Evolutionary conservation across 257 asterid species (phyloP).

Genomic region (Perilla frutescens): DNA sequence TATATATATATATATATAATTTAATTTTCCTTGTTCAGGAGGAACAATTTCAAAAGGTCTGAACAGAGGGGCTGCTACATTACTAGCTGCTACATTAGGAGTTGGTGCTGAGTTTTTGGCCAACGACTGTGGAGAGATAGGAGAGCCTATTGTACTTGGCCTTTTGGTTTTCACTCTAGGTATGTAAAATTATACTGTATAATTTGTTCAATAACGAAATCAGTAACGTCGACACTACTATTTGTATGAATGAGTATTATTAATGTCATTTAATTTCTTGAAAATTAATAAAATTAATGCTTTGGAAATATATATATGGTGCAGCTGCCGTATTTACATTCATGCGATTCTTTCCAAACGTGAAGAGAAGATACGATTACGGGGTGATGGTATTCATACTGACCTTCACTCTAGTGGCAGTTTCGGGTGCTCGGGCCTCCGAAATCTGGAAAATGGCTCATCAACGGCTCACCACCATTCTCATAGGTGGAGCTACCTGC

Average conservation of each 20-base stretch:
- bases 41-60: constrained; percentile 66
- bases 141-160: constrained; percentile 68
- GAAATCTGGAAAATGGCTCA: constrained; percentile 55
- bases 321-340: constrained; percentile 60
- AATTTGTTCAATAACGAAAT: no score
- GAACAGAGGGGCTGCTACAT: constrained; percentile 68
- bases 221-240: no score
- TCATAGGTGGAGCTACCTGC: constrained; percentile 65
- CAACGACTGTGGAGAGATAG: constrained; percentile 53
- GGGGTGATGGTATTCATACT: constrained; percentile 70
- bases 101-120: constrained; percentile 72
- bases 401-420: constrained; percentile 67
- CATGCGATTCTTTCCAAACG: constrained; percentile 55
- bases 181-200: constrained; percentile 7
- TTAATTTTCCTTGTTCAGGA: constrained; percentile 39
- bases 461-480: constrained; percentile 59
- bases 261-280: no score
- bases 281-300: no score
- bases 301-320: not conserved
- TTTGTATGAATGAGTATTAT: no score
- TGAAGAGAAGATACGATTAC: constrained; percentile 68
- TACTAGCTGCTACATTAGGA: constrained; percentile 62
- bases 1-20: no score
- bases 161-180: constrained; percentile 59
- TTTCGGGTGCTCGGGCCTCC: constrained; percentile 64